Evolutionary conservation across 257 asterid genomes (phyloP).

Genomic region (Solanum neorickii): DNA sequence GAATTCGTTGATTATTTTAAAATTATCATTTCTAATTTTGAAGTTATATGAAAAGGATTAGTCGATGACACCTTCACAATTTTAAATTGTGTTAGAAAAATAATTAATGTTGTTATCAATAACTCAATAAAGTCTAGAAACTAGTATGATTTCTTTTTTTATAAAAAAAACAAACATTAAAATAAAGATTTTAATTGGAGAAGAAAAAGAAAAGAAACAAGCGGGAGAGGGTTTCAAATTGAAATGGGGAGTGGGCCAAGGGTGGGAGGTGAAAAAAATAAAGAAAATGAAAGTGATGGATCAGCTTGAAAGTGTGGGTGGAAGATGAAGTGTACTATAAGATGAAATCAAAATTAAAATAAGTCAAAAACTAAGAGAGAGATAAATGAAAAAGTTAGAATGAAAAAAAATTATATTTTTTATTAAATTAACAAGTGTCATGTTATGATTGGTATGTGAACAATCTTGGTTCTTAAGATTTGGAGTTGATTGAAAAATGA

Average conservation of each 20-base stretch:
- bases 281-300: not conserved
- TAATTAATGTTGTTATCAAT: no score
- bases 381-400: no score
- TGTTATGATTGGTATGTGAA: not conserved
- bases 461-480: not conserved
- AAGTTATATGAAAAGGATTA: not conserved
- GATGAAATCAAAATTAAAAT: not conserved
- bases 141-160: no score
- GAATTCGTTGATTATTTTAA: not conserved
- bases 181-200: no score
- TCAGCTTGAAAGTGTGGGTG: not conserved
- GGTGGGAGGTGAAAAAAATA: not conserved
- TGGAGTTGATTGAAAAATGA: not conserved
- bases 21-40: no score
- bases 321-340: not conserved
- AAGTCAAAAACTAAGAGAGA: no score
- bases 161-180: no score
- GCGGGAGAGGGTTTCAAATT: not conserved
- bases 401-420: no score
- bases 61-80: not conserved
- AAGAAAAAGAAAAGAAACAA: no score
- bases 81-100: no score
- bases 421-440: no score
- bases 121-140: no score
- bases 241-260: not conserved